These are phyloP conservation scores for Lepiota brunneoincarnata DNA, from an alignment of 768 basidiomycete species.

Conservation along the genomic window DNA sequence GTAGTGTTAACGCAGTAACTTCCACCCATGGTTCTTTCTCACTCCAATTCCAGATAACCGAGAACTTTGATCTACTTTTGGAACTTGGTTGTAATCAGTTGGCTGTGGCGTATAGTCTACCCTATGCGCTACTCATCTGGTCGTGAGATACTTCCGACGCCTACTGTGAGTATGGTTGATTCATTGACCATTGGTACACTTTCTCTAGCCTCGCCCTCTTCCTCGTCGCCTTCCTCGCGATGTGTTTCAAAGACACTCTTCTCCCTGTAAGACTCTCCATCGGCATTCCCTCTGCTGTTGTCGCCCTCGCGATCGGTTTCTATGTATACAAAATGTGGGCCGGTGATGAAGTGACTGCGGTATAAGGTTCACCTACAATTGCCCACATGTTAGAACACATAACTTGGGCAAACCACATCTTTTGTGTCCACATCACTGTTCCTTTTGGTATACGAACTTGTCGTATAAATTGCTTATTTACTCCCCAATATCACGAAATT, in stretches of 20 bases:
- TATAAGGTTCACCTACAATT: no score
- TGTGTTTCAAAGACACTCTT: slow-evolving; percentile 23
- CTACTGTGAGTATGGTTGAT: neutral
- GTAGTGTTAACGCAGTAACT: slow-evolving; percentile 32
- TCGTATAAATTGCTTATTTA: no score
- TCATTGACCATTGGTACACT: neutral
- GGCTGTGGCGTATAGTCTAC: slow-evolving; percentile 24
- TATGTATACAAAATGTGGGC: slow-evolving; percentile 22
- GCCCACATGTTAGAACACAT: no score
- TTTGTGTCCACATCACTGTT: no score
- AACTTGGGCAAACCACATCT: no score
- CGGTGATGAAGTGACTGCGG: slow-evolving; percentile 2
- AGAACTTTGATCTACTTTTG: slow-evolving; percentile 5
- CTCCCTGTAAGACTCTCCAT: slow-evolving; percentile 15
- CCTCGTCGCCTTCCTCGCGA: slow-evolving; percentile 22
- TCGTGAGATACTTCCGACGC: slow-evolving; percentile 19
- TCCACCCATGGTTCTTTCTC: slow-evolving; percentile 7
- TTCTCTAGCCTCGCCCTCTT: slow-evolving; percentile 22
- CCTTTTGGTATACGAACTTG: no score
- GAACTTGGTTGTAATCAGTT: slow-evolving; percentile 12
- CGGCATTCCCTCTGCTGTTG: slow-evolving; percentile 6
- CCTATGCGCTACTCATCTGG: slow-evolving; percentile 27
- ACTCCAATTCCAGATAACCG: slow-evolving; percentile 9
- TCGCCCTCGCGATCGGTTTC: slow-evolving; percentile 19
- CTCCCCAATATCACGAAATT: no score